Percentiles rank a stretch among this genome's conserved stretches.
Evolutionary conservation across 768 basidiomycete genomes (phyloP).

Genomic region (Calocybe gangraenosa): DNA sequence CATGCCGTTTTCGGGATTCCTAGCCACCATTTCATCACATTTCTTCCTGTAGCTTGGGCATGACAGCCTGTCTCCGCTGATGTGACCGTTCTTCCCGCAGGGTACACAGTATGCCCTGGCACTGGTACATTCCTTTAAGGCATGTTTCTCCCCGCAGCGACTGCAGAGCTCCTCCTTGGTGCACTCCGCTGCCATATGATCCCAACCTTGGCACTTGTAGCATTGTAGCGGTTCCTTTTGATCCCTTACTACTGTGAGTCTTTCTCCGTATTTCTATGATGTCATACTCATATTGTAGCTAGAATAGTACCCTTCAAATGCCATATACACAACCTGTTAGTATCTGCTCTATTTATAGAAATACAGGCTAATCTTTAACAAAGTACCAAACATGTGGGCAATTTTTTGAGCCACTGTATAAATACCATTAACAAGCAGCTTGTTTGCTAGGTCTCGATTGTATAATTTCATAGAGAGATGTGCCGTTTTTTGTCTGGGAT

Average conservation of each 20-base stretch:
- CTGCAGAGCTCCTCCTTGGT: conserved; percentile 11
- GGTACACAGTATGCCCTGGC: conserved; percentile 9
- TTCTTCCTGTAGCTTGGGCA: conserved; percentile 15
- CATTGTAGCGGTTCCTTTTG: not conserved
- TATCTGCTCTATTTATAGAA: no score
- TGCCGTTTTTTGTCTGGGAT: not conserved
- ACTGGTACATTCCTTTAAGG: not conserved
- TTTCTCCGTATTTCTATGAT: no score
- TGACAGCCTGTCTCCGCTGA: conserved; percentile 17
- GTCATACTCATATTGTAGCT: no score
- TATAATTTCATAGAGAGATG: not conserved
- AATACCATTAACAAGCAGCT: not conserved
- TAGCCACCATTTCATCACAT: conserved; percentile 5
- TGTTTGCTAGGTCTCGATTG: not conserved
- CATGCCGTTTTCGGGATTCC: conserved; percentile 16
- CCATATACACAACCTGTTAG: no score
- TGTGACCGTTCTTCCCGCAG: conserved; percentile 13
- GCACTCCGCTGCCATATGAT: conserved; percentile 11
- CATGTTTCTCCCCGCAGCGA: conserved; percentile 6
- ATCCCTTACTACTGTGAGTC: not conserved
- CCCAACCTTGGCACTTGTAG: not conserved
- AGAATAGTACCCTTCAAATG: no score
- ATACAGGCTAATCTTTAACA: no score
- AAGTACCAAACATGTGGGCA: no score
- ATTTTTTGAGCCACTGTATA: no score